Evolutionary conservation across 306 rosid genomes (phyloP).

Genomic region (Elaeagnus macrophylla): DNA sequence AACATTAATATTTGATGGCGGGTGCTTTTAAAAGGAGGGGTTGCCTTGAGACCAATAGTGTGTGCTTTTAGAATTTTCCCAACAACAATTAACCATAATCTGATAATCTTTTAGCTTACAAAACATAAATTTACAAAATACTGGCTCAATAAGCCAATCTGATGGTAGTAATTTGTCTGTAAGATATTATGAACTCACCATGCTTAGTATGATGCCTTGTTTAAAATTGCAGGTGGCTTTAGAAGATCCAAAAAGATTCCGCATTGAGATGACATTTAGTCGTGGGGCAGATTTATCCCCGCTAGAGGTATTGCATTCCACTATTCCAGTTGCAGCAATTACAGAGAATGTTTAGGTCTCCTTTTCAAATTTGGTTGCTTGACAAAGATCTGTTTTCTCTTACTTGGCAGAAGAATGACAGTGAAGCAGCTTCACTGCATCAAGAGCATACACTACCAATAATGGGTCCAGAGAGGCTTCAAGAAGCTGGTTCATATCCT

Average conservation of each 20-base stretch:
- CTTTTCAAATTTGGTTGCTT: slow-evolving; percentile 4
- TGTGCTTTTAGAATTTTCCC: too few relatives aligned
- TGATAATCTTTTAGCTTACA: too few relatives aligned
- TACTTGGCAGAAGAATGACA: slow-evolving; percentile 51
- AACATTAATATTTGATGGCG: too few relatives aligned
- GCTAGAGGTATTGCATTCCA: slow-evolving; percentile 58
- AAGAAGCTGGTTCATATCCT: slow-evolving; percentile 69
- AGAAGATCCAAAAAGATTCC: slow-evolving; percentile 81
- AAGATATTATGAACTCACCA: too few relatives aligned
- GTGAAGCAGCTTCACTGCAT: slow-evolving; percentile 59
- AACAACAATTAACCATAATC: too few relatives aligned
- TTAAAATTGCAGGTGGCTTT: slow-evolving; percentile 61
- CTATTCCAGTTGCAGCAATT: slow-evolving; percentile 5
- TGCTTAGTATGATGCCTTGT: neutral
- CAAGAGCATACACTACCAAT: slow-evolving; percentile 93
- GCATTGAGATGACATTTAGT: slow-evolving; percentile 82
- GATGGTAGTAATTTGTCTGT: too few relatives aligned
- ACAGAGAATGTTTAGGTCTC: too few relatives aligned
- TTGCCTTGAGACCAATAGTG: too few relatives aligned
- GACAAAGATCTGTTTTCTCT: slow-evolving; percentile 5
- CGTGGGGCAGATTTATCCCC: slow-evolving; percentile 97
- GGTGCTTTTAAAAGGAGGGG: too few relatives aligned
- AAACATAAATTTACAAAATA: too few relatives aligned
- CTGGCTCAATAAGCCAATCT: too few relatives aligned
- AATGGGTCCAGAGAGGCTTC: slow-evolving; percentile 96